A percentile compares a stretch with the other conserved stretches of the same genome.
phyloP scores from a whole-genome alignment of 352 stramenopile species.

The Phytopythium aichiense region DNA sequence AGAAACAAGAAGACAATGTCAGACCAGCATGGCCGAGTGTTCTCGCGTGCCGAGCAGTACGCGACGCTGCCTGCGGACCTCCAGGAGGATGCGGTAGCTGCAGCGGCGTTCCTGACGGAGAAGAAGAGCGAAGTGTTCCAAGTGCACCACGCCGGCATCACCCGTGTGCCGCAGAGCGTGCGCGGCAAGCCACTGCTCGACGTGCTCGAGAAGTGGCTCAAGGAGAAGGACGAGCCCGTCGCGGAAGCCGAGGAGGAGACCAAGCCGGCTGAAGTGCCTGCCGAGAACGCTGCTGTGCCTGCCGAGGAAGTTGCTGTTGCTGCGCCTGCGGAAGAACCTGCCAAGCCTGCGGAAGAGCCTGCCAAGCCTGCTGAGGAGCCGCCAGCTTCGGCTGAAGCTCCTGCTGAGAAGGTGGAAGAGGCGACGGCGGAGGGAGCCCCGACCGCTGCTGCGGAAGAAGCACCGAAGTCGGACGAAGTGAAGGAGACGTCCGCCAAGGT shows the following conservation, averaged over 20 bases:
- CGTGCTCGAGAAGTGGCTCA: conserved; percentile 39
- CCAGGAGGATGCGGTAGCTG: conserved; percentile 20
- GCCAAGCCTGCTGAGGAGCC: conserved; percentile 10
- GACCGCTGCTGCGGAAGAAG: conserved; percentile 6
- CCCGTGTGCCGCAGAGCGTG: conserved; percentile 36
- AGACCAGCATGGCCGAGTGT: conserved; percentile 30
- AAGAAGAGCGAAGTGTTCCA: conserved; percentile 42
- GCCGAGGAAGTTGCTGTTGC: conserved; percentile 11
- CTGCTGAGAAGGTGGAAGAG: conserved; percentile 3
- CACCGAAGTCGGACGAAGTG: conserved; percentile 17
- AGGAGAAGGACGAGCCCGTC: conserved; percentile 12
- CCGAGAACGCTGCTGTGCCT: conserved; percentile 3
- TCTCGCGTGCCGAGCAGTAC: conserved; percentile 18
- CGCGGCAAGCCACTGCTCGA: conserved; percentile 46
- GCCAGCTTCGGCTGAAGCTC: background rate
- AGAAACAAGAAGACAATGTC: conserved; percentile 14
- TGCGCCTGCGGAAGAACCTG: background rate
- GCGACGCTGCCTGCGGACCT: conserved; percentile 23
- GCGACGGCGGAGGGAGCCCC: conserved; percentile 4
- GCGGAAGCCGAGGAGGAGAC: conserved; percentile 4
- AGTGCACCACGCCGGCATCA: conserved; percentile 29
- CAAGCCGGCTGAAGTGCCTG: background rate
- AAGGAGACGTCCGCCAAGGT: conserved; percentile 13
- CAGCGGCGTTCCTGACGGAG: conserved; percentile 30
- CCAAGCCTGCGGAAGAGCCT: conserved; percentile 9